These are phyloP conservation scores for Moniliophthora roreri DNA, from an alignment of 1,284 basidiomycete genomes.

Conservation along the genomic window DNA sequence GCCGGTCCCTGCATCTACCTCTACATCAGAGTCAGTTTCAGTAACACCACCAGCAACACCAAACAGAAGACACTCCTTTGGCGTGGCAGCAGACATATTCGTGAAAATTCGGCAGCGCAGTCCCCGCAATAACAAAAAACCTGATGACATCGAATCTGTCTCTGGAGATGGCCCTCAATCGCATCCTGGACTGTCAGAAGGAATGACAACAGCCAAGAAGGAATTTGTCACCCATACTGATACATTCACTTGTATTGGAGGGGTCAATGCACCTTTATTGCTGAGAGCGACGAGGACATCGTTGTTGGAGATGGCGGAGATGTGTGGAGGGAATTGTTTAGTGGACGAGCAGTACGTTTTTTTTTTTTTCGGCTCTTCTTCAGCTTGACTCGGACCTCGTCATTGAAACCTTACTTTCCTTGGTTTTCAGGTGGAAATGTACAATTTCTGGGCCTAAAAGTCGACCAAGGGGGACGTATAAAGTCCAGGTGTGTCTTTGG, in stretches of 20 bases:
- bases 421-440: conserved; percentile 58
- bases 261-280: conserved; percentile 59
- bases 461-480: conserved; percentile 49
- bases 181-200: conserved; percentile 42
- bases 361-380: conserved; percentile 10
- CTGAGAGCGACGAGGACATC: conserved; percentile 52
- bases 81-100: background rate
- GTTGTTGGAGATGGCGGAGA: conserved; percentile 53
- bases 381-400: too few relatives aligned
- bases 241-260: conserved; percentile 58
- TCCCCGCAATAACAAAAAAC: conserved; percentile 7
- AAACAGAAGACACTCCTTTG: background rate
- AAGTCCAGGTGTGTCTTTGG: conserved; percentile 52
- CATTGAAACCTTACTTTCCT: background rate
- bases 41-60: background rate
- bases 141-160: conserved; percentile 40
- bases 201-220: conserved; percentile 31
- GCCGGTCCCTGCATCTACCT: too few relatives aligned
- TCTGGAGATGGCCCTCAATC: conserved; percentile 55
- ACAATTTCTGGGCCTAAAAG: conserved; percentile 53
- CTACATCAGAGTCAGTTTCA: too few relatives aligned
- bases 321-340: conserved; percentile 56
- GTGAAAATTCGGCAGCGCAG: background rate
- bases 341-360: conserved; percentile 66
- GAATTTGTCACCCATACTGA: conserved; percentile 49